phyloP scores from a whole-genome alignment of 169 alveolate species.

The Pseudocohnilembus persalinus region DNA sequence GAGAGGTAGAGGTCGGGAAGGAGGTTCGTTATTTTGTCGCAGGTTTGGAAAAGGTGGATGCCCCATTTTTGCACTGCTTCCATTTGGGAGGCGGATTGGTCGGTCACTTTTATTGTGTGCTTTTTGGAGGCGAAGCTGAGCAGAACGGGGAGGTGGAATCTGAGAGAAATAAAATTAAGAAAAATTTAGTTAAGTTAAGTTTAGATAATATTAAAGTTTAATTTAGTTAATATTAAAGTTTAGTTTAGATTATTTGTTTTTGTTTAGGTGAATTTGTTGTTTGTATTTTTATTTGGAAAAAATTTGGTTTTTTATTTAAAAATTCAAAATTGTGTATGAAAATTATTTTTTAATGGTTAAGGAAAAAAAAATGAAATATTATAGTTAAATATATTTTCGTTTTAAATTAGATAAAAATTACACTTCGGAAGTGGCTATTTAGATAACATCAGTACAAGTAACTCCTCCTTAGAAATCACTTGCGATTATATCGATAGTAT shows the following conservation, averaged over 20 bases:
- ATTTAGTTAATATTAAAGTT: too few species aligned
- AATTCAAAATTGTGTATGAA: too few species aligned
- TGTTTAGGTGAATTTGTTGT: too few species aligned
- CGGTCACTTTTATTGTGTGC: conserved; percentile 32
- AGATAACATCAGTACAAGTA: background rate
- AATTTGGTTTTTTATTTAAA: too few species aligned
- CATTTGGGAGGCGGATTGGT: conserved; percentile 47
- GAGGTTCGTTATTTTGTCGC: conserved; percentile 64
- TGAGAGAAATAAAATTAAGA: background rate
- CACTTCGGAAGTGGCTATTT: background rate
- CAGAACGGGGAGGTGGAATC: background rate
- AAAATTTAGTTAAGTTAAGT: too few species aligned
- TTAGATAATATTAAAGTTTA: too few species aligned
- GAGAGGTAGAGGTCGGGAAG: conserved; percentile 55
- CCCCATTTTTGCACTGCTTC: conserved; percentile 65
- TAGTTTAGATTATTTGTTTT: too few species aligned
- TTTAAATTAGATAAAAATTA: too few species aligned
- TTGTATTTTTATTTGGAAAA: too few species aligned
- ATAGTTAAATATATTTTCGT: too few species aligned
- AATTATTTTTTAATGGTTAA: too few species aligned
- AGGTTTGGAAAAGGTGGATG: conserved; percentile 64
- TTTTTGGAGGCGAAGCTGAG: background rate
- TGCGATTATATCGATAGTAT: background rate
- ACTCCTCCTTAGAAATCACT: background rate
- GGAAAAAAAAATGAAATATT: too few species aligned